Evolutionary conservation across 495 filamentous ascomycete genomes (phyloP).

Genomic region (Aspergillus nanangensis): DNA sequence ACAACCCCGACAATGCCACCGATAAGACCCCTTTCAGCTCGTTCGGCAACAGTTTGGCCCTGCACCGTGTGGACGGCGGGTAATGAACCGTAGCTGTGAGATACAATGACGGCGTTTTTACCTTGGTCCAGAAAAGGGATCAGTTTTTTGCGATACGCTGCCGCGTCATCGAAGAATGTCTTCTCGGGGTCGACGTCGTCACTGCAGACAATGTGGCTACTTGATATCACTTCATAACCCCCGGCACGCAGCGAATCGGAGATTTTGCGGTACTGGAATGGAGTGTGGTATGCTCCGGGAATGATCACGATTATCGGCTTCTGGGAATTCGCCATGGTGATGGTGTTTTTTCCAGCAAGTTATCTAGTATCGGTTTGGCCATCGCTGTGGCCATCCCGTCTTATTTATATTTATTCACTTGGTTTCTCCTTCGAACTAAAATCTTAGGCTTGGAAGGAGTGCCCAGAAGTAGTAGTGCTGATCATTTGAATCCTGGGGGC

Average conservation of each 20-base stretch:
- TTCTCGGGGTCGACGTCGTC: conserved; percentile 7
- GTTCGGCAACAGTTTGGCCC: conserved; percentile 9
- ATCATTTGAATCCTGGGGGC: too few species aligned
- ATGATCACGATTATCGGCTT: conserved; percentile 14
- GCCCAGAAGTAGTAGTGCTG: too few species aligned
- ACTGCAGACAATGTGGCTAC: conserved; percentile 4
- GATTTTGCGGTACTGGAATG: conserved; percentile 14
- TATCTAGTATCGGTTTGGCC: too few species aligned
- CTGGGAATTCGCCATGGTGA: conserved; percentile 1
- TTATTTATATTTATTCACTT: too few species aligned
- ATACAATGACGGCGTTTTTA: conserved; percentile 10
- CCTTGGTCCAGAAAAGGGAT: conserved; percentile 10
- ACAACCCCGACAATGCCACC: conserved; percentile 10
- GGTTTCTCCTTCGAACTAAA: too few species aligned
- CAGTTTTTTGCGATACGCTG: conserved; percentile 2
- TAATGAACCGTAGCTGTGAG: conserved; percentile 13
- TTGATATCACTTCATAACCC: conserved; percentile 8
- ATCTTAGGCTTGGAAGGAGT: too few species aligned
- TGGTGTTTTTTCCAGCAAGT: too few species aligned
- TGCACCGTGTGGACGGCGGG: conserved; percentile 1
- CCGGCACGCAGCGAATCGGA: conserved; percentile 2
- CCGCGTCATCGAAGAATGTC: too few species aligned
- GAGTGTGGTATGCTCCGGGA: conserved; percentile 11
- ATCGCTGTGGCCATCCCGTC: too few species aligned
- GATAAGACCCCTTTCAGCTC: conserved; percentile 7